Evolutionary conservation across 305 asterid species (phyloP).

Genomic region (Stenogyne calaminthoides): DNA sequence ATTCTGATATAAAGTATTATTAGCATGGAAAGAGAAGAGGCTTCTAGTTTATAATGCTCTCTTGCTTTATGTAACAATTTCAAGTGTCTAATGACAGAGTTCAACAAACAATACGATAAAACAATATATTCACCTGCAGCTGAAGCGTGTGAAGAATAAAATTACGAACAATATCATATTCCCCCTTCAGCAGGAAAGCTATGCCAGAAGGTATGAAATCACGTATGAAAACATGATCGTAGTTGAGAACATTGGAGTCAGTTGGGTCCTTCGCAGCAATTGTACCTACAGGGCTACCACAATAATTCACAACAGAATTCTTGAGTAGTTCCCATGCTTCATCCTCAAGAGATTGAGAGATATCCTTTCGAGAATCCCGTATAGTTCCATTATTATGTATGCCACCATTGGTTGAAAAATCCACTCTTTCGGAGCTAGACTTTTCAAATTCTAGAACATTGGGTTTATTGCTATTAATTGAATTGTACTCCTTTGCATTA

Average conservation of each 20-base stretch:
- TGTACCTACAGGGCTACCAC: conserved; percentile 72
- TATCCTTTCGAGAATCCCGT: conserved; percentile 31
- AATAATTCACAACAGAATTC: conserved; percentile 62
- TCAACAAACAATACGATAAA: not conserved
- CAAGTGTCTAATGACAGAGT: not conserved
- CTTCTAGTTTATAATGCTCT: not conserved
- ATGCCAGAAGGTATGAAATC: conserved; percentile 79
- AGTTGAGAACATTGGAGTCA: conserved; percentile 59
- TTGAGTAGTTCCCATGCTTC: conserved; percentile 69
- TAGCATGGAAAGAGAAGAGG: not conserved
- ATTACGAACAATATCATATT: conserved; percentile 76
- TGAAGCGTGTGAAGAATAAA: conserved; percentile 78
- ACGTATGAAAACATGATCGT: conserved; percentile 76
- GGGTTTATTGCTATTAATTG: conserved; percentile 31
- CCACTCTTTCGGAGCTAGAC: conserved; percentile 31
- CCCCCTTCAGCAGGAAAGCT: conserved; percentile 76
- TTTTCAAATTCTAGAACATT: conserved; percentile 36
- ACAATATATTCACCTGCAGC: conserved; percentile 55
- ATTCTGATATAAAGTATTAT: not conserved
- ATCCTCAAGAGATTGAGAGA: conserved; percentile 50
- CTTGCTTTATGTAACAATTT: not conserved
- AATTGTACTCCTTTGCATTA: conserved; percentile 34
- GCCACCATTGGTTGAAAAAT: conserved; percentile 39
- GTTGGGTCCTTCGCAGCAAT: conserved; percentile 73
- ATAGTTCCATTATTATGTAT: conserved; percentile 36